Evolutionary conservation across 2,329 filamentous ascomycete species (phyloP), one percentile per base, ranked within the genome.

Genomic region (Botryotinia calthae): DNA sequence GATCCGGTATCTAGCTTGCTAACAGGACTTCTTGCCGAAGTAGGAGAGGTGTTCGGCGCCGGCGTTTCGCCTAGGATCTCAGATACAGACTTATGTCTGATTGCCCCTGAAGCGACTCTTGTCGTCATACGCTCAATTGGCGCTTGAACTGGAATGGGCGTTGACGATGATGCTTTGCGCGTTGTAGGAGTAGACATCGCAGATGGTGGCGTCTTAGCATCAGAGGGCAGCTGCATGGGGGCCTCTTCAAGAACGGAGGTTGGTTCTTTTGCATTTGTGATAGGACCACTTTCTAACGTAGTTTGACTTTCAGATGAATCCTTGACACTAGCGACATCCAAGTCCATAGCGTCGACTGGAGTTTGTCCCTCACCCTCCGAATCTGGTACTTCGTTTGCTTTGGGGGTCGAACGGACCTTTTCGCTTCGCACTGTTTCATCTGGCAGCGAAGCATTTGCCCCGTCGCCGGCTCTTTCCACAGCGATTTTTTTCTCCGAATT

Each of bases 71-170:
- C 90, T 9, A 93, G 84, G 59, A 93, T 92, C 80, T 93, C 91
- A 28, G 89, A 91, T 7, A 93, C 90, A 8, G 91, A 92, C 79
- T 93, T 93, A 70, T 91, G 89, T 74, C 88, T 86, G 77, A 93
- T 89, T 4, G 90, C 88, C 59, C 90, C 91, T 16, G 91, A 92
- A 4, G 90, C 89, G 34, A 92, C 89, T 76, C 91, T 84, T 1
- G 90, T 93, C 18, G 89, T 91, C 83, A 91, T 91, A 44, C 90
- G 86, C 76, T 87, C 86, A 7, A 82, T 78, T 61, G 82, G 80
- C 42, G 40, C 37, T 56, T 68, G 65, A 31, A 25, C 37, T 12
- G 84, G 78, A 51, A 42, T 54, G 16, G 63, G 12, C 44, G 82
- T 72, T 25, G 74, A 72, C 44, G 82, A 72, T 31, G 78, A 67